phyloP scores from a whole-genome alignment of 352 stramenopile genomes.

The Phytophthora hibernalis region DNA sequence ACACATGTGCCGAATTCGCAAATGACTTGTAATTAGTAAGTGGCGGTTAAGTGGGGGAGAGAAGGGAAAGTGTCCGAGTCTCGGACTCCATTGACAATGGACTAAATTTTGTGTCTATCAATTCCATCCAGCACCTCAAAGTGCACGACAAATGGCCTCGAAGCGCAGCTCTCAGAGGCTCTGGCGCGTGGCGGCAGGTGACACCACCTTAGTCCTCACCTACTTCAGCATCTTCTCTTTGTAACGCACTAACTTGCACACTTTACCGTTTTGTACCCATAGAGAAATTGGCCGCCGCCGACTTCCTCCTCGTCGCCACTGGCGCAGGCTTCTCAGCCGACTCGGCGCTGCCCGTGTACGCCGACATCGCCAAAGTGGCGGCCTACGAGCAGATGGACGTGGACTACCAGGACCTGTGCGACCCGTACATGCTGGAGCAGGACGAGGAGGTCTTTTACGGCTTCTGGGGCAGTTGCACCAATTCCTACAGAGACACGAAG shows the following conservation, averaged over 20 bases:
- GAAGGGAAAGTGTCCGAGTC: no score
- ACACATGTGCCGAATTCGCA: no score
- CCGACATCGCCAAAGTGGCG: constrained; percentile 86
- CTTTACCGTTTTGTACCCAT: neutral
- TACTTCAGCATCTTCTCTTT: neutral
- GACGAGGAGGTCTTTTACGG: constrained; percentile 90
- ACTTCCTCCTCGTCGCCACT: constrained; percentile 89
- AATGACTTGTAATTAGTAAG: no score
- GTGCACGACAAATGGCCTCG: constrained; percentile 5
- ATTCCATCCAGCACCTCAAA: no score
- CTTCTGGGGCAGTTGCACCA: constrained; percentile 92
- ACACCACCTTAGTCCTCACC: neutral
- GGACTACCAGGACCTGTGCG: constrained; percentile 92
- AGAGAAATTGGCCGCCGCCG: constrained; percentile 76
- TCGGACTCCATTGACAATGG: no score
- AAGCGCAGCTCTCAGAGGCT: constrained; percentile 8
- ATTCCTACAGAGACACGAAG: constrained; percentile 83
- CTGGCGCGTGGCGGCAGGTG: constrained; percentile 48
- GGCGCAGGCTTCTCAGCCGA: constrained; percentile 93
- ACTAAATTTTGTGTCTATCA: neutral
- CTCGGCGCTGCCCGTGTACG: constrained; percentile 90
- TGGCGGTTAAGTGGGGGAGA: no score
- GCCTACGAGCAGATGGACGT: constrained; percentile 82
- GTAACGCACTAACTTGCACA: neutral
- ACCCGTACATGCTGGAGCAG: constrained; percentile 84